A percentile compares a stretch with the other conserved stretches of the same genome.
These are phyloP conservation scores for Fusarium neocosmosporiellum DNA, from an alignment of 2,329 filamentous ascomycete genomes.

Conservation along the genomic window DNA sequence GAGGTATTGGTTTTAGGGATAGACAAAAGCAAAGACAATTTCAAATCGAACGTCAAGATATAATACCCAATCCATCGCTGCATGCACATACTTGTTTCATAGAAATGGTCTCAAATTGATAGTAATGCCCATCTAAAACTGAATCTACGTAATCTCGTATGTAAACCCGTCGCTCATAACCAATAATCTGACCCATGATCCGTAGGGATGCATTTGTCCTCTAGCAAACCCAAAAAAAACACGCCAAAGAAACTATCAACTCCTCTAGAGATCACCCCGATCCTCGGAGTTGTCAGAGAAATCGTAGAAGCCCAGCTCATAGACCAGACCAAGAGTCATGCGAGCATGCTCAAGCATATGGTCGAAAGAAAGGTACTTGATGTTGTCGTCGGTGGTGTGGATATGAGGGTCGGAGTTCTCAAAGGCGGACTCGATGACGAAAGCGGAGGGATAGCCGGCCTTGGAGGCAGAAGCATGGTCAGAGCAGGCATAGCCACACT, in stretches of 20 bases:
- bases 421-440: constrained; percentile 81
- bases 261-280: constrained; percentile 51
- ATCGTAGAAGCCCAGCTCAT: constrained; percentile 83
- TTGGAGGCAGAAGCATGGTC: constrained; percentile 80
- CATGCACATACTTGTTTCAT: neutral
- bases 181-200: neutral
- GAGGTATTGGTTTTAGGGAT: constrained; percentile 11
- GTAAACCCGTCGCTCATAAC: constrained; percentile 27
- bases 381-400: constrained; percentile 75
- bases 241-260: neutral
- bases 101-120: neutral
- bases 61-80: neutral
- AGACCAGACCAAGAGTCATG: constrained; percentile 84
- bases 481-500: constrained; percentile 88
- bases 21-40: constrained; percentile 31
- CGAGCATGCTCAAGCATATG: constrained; percentile 93
- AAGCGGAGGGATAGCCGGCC: constrained; percentile 79
- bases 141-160: constrained; percentile 20
- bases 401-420: constrained; percentile 75
- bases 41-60: constrained; percentile 15
- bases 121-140: constrained; percentile 9
- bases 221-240: neutral
- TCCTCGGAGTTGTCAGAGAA: constrained; percentile 61
- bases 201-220: neutral
- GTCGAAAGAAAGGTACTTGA: constrained; percentile 81